phyloP scores from a whole-genome alignment of 2,329 filamentous ascomycete species.

The Talaromyces sp. region DNA sequence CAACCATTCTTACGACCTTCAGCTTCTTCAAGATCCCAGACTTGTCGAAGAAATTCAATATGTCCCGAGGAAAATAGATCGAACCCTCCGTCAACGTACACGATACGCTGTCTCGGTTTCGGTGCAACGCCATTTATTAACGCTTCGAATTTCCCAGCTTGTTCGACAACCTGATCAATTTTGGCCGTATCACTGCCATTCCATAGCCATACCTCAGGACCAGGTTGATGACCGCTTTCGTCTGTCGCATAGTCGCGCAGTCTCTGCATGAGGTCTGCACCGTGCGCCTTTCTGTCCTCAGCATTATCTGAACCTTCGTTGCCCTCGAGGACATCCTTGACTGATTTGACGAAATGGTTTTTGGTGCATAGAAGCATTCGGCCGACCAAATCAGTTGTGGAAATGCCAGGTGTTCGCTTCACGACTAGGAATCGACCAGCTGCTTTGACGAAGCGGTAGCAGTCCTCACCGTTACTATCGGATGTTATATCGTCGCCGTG shows the following conservation, averaged over 20 bases:
- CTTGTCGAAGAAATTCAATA: conserved; percentile 85
- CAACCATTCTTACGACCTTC: conserved; percentile 67
- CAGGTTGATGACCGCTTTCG: conserved; percentile 71
- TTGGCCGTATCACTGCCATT: conserved; percentile 40
- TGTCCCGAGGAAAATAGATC: conserved; percentile 96
- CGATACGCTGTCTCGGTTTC: conserved; percentile 72
- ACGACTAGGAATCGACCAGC: conserved; percentile 94
- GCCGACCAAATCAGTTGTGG: conserved; percentile 95
- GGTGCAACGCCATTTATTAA: conserved; percentile 70
- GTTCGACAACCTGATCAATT: conserved; percentile 46
- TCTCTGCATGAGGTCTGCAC: conserved; percentile 67
- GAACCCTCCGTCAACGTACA: conserved; percentile 96
- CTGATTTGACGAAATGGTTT: conserved; percentile 83
- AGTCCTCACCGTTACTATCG: conserved; percentile 88
- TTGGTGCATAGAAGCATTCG: conserved; percentile 96
- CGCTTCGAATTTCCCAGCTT: conserved; percentile 62
- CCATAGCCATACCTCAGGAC: conserved; percentile 85
- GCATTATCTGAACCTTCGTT: conserved; percentile 67
- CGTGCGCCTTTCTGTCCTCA: conserved; percentile 63
- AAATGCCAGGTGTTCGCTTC: conserved; percentile 92
- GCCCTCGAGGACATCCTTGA: conserved; percentile 66
- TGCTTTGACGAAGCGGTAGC: conserved; percentile 95
- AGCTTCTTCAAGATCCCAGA: conserved; percentile 69
- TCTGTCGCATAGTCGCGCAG: conserved; percentile 87
- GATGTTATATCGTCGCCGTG: conserved; percentile 98